Conservation (phyloP, 2,329 filamentous ascomycete species). For the Fusarium nygamai region DNA sequence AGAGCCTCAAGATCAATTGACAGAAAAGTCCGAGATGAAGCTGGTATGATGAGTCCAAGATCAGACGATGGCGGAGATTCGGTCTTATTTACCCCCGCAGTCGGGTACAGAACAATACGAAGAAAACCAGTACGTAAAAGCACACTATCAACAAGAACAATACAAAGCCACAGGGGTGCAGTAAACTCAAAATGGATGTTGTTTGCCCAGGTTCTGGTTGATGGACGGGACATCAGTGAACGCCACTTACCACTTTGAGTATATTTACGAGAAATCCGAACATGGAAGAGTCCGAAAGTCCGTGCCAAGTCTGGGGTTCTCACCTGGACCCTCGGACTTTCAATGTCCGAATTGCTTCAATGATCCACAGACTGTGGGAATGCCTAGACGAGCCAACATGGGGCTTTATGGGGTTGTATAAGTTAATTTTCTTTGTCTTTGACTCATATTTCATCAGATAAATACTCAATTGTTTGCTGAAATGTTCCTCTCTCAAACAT, state of each 20-base stretch:
- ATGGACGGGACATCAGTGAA: neutral
- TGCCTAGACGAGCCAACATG: neutral
- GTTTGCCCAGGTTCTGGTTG: conserved; percentile 4
- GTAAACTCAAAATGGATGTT: conserved; percentile 5
- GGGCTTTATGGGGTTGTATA: neutral
- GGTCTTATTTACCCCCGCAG: conserved; percentile 16
- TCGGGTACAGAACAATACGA: neutral
- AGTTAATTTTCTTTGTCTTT: conserved; percentile 18
- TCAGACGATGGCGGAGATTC: conserved; percentile 19
- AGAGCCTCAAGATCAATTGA: neutral
- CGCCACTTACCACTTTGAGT: neutral
- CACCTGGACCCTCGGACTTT: conserved; percentile 26
- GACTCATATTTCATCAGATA: neutral
- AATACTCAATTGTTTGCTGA: neutral
- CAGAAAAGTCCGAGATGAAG: conserved; percentile 13
- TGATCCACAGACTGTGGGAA: conserved; percentile 26
- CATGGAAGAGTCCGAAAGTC: conserved; percentile 12
- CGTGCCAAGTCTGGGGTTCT: neutral
- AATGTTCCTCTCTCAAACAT: neutral
- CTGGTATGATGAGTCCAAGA: neutral
- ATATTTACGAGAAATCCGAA: conserved; percentile 20
- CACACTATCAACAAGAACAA: conserved; percentile 17
- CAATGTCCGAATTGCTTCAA: conserved; percentile 37
- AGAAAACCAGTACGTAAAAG: conserved; percentile 1
- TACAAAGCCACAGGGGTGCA: conserved; percentile 2